These are phyloP conservation scores for Colletotrichum sidae DNA, from an alignment of 2,329 filamentous ascomycete genomes.

Conservation along the genomic window DNA sequence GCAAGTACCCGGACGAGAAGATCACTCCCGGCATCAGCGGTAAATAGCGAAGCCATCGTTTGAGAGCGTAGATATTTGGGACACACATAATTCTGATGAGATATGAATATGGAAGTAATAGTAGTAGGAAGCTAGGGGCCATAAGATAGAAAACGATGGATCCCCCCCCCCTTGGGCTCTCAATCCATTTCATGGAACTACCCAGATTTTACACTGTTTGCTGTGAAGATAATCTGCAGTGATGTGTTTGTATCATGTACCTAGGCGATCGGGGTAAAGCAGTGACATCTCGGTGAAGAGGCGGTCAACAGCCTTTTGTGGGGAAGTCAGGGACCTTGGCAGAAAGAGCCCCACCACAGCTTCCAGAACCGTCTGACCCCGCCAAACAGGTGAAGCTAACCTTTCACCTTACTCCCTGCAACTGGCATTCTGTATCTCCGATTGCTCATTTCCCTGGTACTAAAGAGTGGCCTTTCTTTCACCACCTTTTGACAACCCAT, in stretches of 20 bases:
- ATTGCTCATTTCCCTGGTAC: not conserved
- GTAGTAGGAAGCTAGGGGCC: not conserved
- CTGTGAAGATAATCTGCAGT: no score
- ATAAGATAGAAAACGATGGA: not conserved
- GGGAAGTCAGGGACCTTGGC: no score
- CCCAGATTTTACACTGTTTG: no score
- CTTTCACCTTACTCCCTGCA: not conserved
- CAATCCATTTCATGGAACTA: no score
- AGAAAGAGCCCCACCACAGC: conserved; percentile 44
- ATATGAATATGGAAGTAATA: not conserved
- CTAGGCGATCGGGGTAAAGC: no score
- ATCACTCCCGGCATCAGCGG: conserved; percentile 47
- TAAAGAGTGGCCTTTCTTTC: not conserved
- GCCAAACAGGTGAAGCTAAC: not conserved
- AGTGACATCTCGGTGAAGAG: no score
- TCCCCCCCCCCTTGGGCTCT: not conserved
- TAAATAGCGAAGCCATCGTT: not conserved
- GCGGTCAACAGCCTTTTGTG: no score
- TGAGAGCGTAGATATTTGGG: not conserved
- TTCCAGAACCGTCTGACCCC: conserved; percentile 45
- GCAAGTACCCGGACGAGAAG: conserved; percentile 74
- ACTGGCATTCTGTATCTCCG: not conserved
- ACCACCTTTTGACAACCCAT: not conserved
- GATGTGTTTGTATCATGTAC: no score
- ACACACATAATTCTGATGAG: not conserved